Evolutionary conservation across 805 yeast species (phyloP).

Genomic region (Candida nitratophila): DNA sequence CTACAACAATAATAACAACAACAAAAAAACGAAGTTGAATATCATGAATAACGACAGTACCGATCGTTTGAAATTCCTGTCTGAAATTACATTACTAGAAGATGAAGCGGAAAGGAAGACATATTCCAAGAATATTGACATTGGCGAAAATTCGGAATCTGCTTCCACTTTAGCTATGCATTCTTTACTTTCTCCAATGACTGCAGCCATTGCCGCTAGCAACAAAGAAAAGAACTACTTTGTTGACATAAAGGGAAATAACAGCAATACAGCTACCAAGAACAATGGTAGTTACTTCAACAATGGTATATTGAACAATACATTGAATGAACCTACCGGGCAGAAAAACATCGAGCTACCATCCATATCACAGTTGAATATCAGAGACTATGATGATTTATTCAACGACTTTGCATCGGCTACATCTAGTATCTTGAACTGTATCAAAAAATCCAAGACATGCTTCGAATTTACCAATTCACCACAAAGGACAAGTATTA

Average conservation of each 20-base stretch:
- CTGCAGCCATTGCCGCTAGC: background rate
- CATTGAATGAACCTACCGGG: background rate
- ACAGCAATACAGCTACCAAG: too few species aligned
- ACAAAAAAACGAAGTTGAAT: background rate
- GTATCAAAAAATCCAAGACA: slow-evolving; percentile 55
- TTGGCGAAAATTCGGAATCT: slow-evolving; percentile 15
- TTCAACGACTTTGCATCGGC: slow-evolving; percentile 20
- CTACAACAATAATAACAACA: too few species aligned
- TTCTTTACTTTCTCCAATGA: slow-evolving; percentile 36
- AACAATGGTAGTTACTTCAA: background rate
- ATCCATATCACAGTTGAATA: slow-evolving; percentile 17
- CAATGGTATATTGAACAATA: background rate
- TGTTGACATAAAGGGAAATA: background rate
- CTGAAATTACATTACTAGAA: slow-evolving; percentile 19
- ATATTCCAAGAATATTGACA: slow-evolving; percentile 10
- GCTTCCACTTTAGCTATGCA: slow-evolving; percentile 40
- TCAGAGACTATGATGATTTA: slow-evolving; percentile 3
- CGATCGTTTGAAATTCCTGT: slow-evolving; percentile 16
- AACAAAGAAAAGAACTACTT: background rate
- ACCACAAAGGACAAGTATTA: background rate
- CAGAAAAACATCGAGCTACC: slow-evolving; percentile 6
- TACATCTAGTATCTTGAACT: slow-evolving; percentile 27
- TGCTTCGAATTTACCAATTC: slow-evolving; percentile 40
- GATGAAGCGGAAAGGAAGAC: slow-evolving; percentile 28
- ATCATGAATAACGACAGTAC: too few species aligned